Conservation (phyloP, 306 rosid species). For the Ammopiptanthus mongolicus region DNA sequence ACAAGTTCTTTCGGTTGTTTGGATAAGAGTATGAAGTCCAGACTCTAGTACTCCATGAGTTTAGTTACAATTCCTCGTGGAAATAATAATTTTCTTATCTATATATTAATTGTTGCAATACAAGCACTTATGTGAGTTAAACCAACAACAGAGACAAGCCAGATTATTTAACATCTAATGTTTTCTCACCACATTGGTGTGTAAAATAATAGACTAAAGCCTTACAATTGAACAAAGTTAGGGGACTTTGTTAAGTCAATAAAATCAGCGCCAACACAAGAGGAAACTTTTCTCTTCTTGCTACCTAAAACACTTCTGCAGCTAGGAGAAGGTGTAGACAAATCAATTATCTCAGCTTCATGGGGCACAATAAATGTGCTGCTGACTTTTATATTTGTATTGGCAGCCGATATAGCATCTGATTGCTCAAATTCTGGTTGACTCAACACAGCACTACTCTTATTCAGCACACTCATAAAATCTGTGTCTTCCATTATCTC, state of each 20-base stretch:
- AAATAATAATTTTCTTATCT: too few relatives aligned
- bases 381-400: not conserved
- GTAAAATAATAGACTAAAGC: constrained; percentile 4
- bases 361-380: constrained; percentile 20
- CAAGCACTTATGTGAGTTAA: too few relatives aligned
- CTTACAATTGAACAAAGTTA: constrained; percentile 53
- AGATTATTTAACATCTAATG: not conserved
- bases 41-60: too few relatives aligned
- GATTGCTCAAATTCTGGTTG: constrained; percentile 21
- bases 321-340: constrained; percentile 74
- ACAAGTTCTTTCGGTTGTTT: too few relatives aligned
- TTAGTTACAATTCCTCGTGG: too few relatives aligned
- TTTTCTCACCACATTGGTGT: constrained; percentile 9
- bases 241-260: constrained; percentile 80
- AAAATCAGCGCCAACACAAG: constrained; percentile 35
- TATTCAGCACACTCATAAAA: not conserved
- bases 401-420: constrained; percentile 1
- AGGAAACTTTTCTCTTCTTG: constrained; percentile 54
- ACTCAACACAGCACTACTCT: constrained; percentile 16
- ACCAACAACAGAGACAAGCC: not conserved
- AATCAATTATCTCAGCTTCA: constrained; percentile 64
- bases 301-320: constrained; percentile 41
- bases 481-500: constrained; percentile 21
- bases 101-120: too few relatives aligned
- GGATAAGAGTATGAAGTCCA: too few relatives aligned